Evolutionary conservation across 768 basidiomycete species (phyloP).

Genomic region (Tylopilus sp.): DNA sequence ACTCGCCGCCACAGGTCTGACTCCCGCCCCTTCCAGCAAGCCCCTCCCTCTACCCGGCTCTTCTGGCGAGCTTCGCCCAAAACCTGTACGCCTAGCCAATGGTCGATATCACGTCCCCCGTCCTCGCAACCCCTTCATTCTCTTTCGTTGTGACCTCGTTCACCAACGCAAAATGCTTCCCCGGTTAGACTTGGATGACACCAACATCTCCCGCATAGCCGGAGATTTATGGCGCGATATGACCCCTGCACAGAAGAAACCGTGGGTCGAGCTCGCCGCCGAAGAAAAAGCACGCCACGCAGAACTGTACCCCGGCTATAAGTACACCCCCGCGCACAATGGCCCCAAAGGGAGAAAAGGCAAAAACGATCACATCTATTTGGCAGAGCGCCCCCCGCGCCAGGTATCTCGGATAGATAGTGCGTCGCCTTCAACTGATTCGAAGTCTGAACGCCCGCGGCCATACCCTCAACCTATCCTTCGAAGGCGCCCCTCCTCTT

Average conservation of each 20-base stretch:
- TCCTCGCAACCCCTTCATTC: conserved; percentile 76
- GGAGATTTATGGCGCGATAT: conserved; percentile 65
- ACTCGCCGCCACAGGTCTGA: neutral
- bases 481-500: conserved; percentile 39
- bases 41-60: conserved; percentile 28
- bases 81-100: conserved; percentile 13
- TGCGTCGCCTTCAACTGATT: neutral
- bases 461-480: conserved; percentile 23
- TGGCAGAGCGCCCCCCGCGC: conserved; percentile 10
- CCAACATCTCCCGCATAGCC: conserved; percentile 64
- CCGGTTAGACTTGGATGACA: conserved; percentile 58
- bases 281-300: conserved; percentile 45
- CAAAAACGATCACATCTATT: conserved; percentile 7
- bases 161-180: conserved; percentile 55
- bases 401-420: conserved; percentile 10
- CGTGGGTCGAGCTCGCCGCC: conserved; percentile 51
- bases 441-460: conserved; percentile 14
- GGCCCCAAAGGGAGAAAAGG: conserved; percentile 21
- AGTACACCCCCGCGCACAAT: conserved; percentile 33
- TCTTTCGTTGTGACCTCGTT: conserved; percentile 73
- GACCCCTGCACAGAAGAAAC: conserved; percentile 40
- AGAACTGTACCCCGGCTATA: conserved; percentile 41
- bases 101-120: conserved; percentile 56
- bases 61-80: conserved; percentile 15
- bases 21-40: conserved; percentile 3